Conservation (phyloP, 1,284 basidiomycete species). For the Erythrobasidium hasegawianum region DNA sequence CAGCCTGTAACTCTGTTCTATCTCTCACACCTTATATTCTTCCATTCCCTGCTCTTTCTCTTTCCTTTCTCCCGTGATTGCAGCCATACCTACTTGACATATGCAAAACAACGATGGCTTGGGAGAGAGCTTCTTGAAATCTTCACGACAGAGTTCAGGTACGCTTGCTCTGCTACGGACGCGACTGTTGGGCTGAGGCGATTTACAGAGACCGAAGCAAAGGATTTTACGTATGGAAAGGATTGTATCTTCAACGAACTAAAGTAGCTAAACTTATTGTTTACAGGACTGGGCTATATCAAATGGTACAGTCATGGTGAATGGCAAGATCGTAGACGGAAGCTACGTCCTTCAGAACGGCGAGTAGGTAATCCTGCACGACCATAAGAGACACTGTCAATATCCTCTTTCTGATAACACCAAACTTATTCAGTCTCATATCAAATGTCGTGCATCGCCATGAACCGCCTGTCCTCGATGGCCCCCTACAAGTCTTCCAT, state of each 20-base stretch:
- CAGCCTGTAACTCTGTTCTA: background rate
- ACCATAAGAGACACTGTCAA: too few relatives aligned
- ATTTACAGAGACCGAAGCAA: slow-evolving; percentile 45
- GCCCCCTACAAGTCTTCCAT: slow-evolving; percentile 72
- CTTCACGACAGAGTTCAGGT: slow-evolving; percentile 48
- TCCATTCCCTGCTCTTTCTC: background rate
- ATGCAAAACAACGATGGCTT: slow-evolving; percentile 86
- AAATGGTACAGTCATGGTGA: slow-evolving; percentile 91
- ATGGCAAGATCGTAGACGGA: slow-evolving; percentile 74
- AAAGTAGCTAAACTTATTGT: slow-evolving; percentile 50
- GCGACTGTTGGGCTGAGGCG: too few relatives aligned
- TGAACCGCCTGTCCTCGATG: slow-evolving; percentile 89
- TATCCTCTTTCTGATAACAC: too few relatives aligned
- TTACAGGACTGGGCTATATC: slow-evolving; percentile 78
- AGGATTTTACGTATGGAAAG: slow-evolving; percentile 37
- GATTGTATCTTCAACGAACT: background rate
- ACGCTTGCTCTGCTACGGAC: slow-evolving; percentile 50
- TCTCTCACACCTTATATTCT: background rate
- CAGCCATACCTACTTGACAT: slow-evolving; percentile 66
- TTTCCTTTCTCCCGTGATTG: background rate
- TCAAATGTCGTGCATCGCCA: slow-evolving; percentile 54
- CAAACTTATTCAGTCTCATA: slow-evolving; percentile 26
- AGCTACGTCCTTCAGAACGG: slow-evolving; percentile 78
- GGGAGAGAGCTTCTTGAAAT: slow-evolving; percentile 64
- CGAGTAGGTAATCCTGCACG: slow-evolving; percentile 70